Base-by-base conservation (phyloP, 2,329 filamentous ascomycete species). In the Paraphoma chrysanthemicola region DNA sequence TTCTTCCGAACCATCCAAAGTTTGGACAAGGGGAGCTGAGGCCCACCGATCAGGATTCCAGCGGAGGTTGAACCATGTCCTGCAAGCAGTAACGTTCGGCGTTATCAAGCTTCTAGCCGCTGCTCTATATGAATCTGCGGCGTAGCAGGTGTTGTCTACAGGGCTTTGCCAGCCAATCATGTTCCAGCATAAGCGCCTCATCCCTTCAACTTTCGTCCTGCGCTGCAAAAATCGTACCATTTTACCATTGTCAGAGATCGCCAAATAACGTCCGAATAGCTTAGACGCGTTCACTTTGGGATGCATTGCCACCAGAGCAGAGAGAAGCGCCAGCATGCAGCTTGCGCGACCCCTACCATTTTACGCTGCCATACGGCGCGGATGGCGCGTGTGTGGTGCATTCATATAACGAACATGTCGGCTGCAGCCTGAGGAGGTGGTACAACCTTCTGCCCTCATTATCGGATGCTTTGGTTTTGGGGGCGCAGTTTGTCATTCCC, bases 341-440 rank as follows among this genome's bases (percentile, higher is more conserved):
- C 33, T 38, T 55, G 50, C 51, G 42, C 44, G 54, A 42, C 45
- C 44, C 48, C 41, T 48, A 51, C 48, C 31, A 36, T 44, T 56
- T 44, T 18, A 66, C 53, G 67, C 64, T 66, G 55, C 46, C 56
- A 55, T 57, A 56, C 57, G 66, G 66, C 64, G 64, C 54, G 43
- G 64, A 65, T 45, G 61, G 55, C 60, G 64, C 67, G 53, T 60
- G 59, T 60, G 62, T 62, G 54, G 64, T 69, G 65, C 59, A 50
- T 62, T 69, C 67, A 71, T 74, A 74, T 73, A 73, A 58, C 55
- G 54, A 66, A 57, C 60, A 50, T 59, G 66, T 62, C 64, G 63
- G 64, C 68, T 72, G 66, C 71, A 71, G 64, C 64, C 60, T 62
- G 57, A 64, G 62, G 16, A 14, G 12, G 71, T 72, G 48, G 63